Evolutionary conservation across 371 early-diverging fungal genomes (phyloP).

Genomic region (Apophysomyces variabilis): DNA sequence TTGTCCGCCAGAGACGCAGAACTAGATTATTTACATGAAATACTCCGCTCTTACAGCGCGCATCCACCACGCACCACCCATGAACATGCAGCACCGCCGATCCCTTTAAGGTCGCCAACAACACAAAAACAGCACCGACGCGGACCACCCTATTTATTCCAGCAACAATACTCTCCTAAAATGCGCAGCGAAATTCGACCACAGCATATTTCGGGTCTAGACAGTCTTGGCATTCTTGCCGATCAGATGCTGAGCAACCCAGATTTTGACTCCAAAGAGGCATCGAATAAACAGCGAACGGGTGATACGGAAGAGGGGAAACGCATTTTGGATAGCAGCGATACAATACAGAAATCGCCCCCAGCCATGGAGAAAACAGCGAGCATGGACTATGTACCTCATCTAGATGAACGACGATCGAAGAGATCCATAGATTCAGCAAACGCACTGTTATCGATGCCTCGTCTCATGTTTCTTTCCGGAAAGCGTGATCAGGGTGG

Average conservation of each 20-base stretch:
- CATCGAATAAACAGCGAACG: neutral
- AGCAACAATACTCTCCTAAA: conserved; percentile 52
- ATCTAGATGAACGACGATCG: conserved; percentile 29
- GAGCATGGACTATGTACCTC: neutral
- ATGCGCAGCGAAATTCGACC: conserved; percentile 35
- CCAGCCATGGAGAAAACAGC: neutral
- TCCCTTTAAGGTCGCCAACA: conserved; percentile 19
- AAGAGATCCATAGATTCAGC: conserved; percentile 58
- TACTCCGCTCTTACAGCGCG: conserved; percentile 23
- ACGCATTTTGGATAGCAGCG: neutral
- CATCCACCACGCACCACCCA: conserved; percentile 16
- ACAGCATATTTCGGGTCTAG: conserved; percentile 29
- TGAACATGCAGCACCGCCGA: conserved; percentile 15
- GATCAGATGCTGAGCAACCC: conserved; percentile 41
- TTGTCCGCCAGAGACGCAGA: conserved; percentile 49
- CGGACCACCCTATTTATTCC: conserved; percentile 49
- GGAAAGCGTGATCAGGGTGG: conserved; percentile 2
- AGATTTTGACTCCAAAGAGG: conserved; percentile 24
- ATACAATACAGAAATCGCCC: neutral
- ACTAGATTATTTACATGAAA: conserved; percentile 41
- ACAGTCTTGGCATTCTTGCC: conserved; percentile 40
- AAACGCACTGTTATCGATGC: conserved; percentile 46
- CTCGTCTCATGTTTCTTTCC: conserved; percentile 28
- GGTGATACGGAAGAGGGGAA: neutral
- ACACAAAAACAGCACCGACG: conserved; percentile 26